Evolutionary conservation across 2,329 filamentous ascomycete genomes (phyloP).

Genomic region (Ilyonectria destructans): DNA sequence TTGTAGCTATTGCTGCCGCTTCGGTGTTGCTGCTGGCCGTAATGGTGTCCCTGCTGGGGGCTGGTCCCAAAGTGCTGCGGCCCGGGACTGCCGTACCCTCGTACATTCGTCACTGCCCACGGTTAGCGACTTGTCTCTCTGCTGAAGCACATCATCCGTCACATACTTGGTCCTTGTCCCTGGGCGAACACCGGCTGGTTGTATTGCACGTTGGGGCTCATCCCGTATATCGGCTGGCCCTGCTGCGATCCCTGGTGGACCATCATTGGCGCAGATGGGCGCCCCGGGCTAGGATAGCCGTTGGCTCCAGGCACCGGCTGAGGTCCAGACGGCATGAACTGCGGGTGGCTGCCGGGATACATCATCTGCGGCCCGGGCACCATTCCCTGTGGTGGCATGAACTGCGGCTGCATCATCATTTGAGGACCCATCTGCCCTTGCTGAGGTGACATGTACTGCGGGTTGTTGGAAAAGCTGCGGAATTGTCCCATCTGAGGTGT

Average conservation of each 20-base stretch:
- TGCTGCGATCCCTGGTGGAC: conserved; percentile 94
- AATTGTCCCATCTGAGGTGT: conserved; percentile 80
- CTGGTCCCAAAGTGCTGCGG: conserved; percentile 77
- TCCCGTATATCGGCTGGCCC: conserved; percentile 83
- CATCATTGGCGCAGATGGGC: conserved; percentile 90
- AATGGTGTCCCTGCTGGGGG: conserved; percentile 77
- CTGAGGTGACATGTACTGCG: conserved; percentile 81
- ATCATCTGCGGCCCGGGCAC: conserved; percentile 83
- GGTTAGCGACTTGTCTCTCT: conserved; percentile 55
- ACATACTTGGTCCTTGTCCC: conserved; percentile 84
- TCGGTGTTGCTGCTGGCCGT: conserved; percentile 69
- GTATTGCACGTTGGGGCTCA: conserved; percentile 83
- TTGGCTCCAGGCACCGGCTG: conserved; percentile 77
- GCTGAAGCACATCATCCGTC: conserved; percentile 31
- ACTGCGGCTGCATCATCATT: conserved; percentile 89
- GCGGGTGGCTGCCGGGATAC: conserved; percentile 79
- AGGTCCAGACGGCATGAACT: conserved; percentile 75
- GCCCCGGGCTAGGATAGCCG: conserved; percentile 91
- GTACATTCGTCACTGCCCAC: conserved; percentile 72
- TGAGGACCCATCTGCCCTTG: conserved; percentile 80
- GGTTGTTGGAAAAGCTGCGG: conserved; percentile 79
- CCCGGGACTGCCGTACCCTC: conserved; percentile 73
- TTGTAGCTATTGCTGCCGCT: conserved; percentile 71
- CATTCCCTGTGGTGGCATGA: conserved; percentile 82
- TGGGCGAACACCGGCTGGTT: conserved; percentile 82